phyloP scores from a whole-genome alignment of 1,139 yeast genomes.

The Hansenula sp. region DNA sequence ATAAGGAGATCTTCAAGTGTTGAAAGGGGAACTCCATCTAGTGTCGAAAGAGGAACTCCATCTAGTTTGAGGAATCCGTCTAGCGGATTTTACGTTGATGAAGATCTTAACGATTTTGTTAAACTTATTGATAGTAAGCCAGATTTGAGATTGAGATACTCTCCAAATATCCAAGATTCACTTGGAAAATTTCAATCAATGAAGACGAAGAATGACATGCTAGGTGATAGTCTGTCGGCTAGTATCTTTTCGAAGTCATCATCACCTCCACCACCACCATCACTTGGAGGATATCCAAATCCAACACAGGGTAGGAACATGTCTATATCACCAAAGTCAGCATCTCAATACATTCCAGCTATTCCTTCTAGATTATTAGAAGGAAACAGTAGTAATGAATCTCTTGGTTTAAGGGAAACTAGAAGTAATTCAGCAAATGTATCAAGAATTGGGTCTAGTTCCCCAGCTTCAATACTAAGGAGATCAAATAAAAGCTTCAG shows the following conservation, averaged over 20 bases:
- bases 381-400: constrained; percentile 20
- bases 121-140: constrained; percentile 72
- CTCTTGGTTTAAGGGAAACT: constrained; percentile 13
- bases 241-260: constrained; percentile 25
- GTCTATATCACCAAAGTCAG: constrained; percentile 27
- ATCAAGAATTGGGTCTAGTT: constrained; percentile 15
- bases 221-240: constrained; percentile 35
- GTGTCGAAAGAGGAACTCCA: constrained; percentile 12
- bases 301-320: constrained; percentile 1
- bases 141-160: constrained; percentile 44
- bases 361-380: constrained; percentile 41
- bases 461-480: constrained; percentile 17
- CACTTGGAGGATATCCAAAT: not conserved
- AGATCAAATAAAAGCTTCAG: constrained; percentile 24
- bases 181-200: constrained; percentile 43
- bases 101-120: constrained; percentile 78
- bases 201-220: constrained; percentile 39
- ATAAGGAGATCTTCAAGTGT: constrained; percentile 27
- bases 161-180: constrained; percentile 33
- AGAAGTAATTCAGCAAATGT: constrained; percentile 15
- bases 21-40: constrained; percentile 16
- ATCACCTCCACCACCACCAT: constrained; percentile 12
- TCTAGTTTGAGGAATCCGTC: constrained; percentile 12
- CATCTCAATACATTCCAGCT: constrained; percentile 32
- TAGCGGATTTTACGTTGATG: constrained; percentile 45